Percentiles rank a stretch among this genome's conserved stretches.
Conservation (phyloP, 2,329 filamentous ascomycete genomes). For the Botrytis deweyae region DNA sequence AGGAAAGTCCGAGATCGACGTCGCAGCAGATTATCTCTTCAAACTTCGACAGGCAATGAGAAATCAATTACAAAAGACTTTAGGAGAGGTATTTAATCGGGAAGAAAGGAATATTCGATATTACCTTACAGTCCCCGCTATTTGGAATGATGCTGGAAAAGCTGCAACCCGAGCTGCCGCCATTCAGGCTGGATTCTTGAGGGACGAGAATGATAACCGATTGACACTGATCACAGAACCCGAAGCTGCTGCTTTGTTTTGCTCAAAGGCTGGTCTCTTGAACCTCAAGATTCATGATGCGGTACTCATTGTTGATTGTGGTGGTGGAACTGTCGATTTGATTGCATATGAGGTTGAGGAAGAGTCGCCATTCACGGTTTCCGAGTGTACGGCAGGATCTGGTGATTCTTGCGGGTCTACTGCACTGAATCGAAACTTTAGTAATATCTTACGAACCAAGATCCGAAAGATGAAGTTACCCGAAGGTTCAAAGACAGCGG, state of each 20-base stretch:
- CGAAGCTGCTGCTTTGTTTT: conserved; percentile 95
- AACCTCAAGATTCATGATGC: conserved; percentile 98
- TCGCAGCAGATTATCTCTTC: conserved; percentile 98
- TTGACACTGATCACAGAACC: conserved; percentile 94
- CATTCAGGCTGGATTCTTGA: conserved; percentile 93
- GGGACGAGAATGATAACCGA: conserved; percentile 96
- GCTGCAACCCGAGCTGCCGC: conserved; percentile 93
- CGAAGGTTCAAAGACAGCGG: conserved; percentile 95
- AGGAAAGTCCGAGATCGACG: conserved; percentile 98
- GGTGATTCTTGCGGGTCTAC: conserved; percentile 99
- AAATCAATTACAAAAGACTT: conserved; percentile 89
- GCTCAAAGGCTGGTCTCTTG: conserved; percentile 91
- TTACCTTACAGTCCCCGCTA: conserved; percentile 97
- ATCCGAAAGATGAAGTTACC: conserved; percentile 99
- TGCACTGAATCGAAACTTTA: conserved; percentile 95
- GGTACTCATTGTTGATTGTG: conserved; percentile 97
- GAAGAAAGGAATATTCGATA: conserved; percentile 98
- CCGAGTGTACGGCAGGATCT: conserved; percentile 94
- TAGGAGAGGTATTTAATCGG: conserved; percentile 95
- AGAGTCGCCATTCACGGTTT: conserved; percentile 93
- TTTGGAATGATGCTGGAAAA: conserved; percentile 99
- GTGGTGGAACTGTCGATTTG: conserved; percentile 97
- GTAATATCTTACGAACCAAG: conserved; percentile 95
- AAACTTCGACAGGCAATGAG: conserved; percentile 97
- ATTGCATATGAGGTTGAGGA: conserved; percentile 99